phyloP scores from a whole-genome alignment of 169 alveolate species.

The Eimeria necatrix region DNA sequence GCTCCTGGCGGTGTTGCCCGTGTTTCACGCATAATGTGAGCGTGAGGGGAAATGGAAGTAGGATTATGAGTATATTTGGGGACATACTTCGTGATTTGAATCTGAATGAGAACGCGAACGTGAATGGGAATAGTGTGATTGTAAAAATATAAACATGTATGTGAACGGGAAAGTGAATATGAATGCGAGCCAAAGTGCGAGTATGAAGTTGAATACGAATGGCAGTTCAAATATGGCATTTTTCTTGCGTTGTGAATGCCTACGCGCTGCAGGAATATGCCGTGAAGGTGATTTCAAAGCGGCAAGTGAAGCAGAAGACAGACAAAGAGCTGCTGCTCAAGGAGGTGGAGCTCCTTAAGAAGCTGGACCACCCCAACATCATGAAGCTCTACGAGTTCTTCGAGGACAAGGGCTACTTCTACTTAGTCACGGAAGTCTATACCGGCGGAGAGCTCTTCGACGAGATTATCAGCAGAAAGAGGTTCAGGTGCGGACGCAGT shows the following conservation, averaged over 20 bases:
- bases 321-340: conserved; percentile 91
- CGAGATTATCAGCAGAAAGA: conserved; percentile 93
- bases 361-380: conserved; percentile 94
- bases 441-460: conserved; percentile 98
- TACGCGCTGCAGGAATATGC: conserved; percentile 91
- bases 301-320: conserved; percentile 90
- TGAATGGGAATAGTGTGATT: too few species aligned
- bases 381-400: conserved; percentile 94
- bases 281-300: conserved; percentile 94
- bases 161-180: background rate
- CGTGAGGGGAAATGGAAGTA: too few species aligned
- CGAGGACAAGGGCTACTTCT: conserved; percentile 93
- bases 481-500: conserved; percentile 83
- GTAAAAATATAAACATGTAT: background rate
- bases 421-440: conserved; percentile 94
- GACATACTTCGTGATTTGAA: too few species aligned
- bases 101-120: too few species aligned
- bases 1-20: too few species aligned
- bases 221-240: background rate
- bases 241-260: background rate
- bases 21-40: too few species aligned
- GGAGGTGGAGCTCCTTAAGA: conserved; percentile 92
- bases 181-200: too few species aligned
- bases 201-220: too few species aligned
- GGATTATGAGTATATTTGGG: too few species aligned